These are phyloP conservation scores for Ascochyta lentis DNA, from an alignment of 2,329 filamentous ascomycete genomes.

Conservation along the genomic window DNA sequence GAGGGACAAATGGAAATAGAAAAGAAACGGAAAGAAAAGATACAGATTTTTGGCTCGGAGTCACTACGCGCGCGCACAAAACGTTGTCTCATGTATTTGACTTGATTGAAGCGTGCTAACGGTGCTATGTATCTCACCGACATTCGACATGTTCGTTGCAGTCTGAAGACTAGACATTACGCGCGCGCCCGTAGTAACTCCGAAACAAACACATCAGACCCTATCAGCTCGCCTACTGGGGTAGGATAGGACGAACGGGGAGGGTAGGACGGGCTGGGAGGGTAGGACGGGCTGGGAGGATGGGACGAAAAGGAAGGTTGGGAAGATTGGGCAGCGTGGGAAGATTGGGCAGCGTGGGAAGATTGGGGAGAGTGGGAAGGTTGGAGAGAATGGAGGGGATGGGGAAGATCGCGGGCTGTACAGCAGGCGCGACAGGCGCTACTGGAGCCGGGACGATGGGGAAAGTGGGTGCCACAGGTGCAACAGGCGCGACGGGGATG, in stretches of 20 bases:
- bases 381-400: not conserved
- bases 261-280: not conserved
- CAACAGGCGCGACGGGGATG: not conserved
- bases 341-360: too few relatives aligned
- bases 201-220: not conserved
- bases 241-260: not conserved
- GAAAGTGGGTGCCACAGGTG: not conserved
- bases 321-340: too few relatives aligned
- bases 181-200: slow-evolving; percentile 10
- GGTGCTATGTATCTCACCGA: slow-evolving; percentile 13
- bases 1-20: not conserved
- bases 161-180: slow-evolving; percentile 17
- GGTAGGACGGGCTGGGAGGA: not conserved
- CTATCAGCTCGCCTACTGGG: not conserved
- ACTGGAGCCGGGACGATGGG: not conserved
- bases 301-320: too few relatives aligned
- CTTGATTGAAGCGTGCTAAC: slow-evolving; percentile 16
- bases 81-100: slow-evolving; percentile 9
- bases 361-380: not conserved
- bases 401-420: not conserved
- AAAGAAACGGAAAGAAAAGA: not conserved
- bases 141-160: not conserved
- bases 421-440: not conserved
- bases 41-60: not conserved
- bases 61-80: slow-evolving; percentile 7